phyloP scores from a whole-genome alignment of 495 filamentous ascomycete genomes.

The Glutinoglossum americanum region DNA sequence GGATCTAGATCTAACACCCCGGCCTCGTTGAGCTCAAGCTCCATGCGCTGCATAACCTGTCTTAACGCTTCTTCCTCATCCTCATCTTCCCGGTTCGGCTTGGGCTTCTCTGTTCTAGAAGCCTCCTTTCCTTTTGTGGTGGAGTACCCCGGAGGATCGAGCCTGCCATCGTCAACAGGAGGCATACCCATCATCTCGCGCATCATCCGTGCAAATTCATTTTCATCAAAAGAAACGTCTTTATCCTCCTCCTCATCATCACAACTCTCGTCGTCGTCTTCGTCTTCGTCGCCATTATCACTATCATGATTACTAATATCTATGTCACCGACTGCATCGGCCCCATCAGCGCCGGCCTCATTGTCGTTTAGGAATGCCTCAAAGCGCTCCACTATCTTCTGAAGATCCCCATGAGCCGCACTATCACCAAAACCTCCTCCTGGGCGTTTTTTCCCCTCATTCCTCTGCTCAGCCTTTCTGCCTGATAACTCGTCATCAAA shows the following conservation, averaged over 20 bases:
- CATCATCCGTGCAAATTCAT: slow-evolving; percentile 73
- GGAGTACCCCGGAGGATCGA: not conserved
- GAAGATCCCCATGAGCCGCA: slow-evolving; percentile 58
- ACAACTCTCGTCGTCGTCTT: too few species aligned
- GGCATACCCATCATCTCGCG: slow-evolving; percentile 86
- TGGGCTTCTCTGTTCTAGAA: slow-evolving; percentile 10
- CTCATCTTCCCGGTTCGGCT: slow-evolving; percentile 14
- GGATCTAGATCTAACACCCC: slow-evolving; percentile 51
- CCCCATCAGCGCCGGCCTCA: slow-evolving; percentile 54
- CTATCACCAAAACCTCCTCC: slow-evolving; percentile 48
- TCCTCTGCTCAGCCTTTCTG: slow-evolving; percentile 11
- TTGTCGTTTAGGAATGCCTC: slow-evolving; percentile 88
- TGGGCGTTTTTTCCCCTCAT: slow-evolving; percentile 10
- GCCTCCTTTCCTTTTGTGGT: slow-evolving; percentile 6
- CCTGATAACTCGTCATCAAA: slow-evolving; percentile 65
- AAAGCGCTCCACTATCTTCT: slow-evolving; percentile 76
- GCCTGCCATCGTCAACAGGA: not conserved
- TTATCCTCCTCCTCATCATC: slow-evolving; percentile 43
- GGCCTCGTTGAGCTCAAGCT: slow-evolving; percentile 53
- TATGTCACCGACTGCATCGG: slow-evolving; percentile 49
- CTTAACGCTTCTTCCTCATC: slow-evolving; percentile 50
- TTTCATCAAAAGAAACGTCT: slow-evolving; percentile 62
- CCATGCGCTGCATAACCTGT: slow-evolving; percentile 55
- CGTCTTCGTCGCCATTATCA: slow-evolving; percentile 22
- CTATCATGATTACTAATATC: slow-evolving; percentile 41